Base-by-base conservation (phyloP, 805 yeast species). In the Teunomyces pallodes region DNA sequence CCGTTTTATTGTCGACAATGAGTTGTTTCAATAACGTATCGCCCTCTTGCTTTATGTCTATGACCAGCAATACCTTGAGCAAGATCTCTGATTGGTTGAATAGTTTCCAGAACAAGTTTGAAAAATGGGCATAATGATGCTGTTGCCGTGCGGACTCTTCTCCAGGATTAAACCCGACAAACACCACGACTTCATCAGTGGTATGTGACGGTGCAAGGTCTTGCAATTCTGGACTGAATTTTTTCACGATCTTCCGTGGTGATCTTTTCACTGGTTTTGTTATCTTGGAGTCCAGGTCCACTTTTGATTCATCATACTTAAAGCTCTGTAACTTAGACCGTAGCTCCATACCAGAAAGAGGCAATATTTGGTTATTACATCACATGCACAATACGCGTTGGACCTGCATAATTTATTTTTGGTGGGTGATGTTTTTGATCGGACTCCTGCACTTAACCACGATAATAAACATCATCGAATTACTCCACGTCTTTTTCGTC, bases 121-220 rank as follows among this genome's bases (percentile, higher is more conserved):
- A 74, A 14, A 67, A 79, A 58, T 87, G 91, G 0, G 92, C 92
- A 60, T 83, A 86, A 57, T 85, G 81, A 58, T 86, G 91, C 30
- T 86, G 90, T 7, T 66, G 61, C 14, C 65, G 54, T 0, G 88
- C 79, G 1, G 90, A 83, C 55, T 74, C 75, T 3, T 81, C 62
- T 2, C 91, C 87, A 0, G 94, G 94, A 56, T 86, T 86, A 67
- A 75, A 84, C 0, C 94, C 94, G 3, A 86, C 72, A 54, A 86
- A 86, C 3, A 86, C 72, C 1, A 84, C 44, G 12, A 56, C 49
- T 36, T 68, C 55, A 42, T 59, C 45, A 2, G 48, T 44, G 13
- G 53, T 42, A 17, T 72, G 45, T 10, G 72, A 66, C 4, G 76
- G 77, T 27, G 57, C 60, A 9, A 70, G 57, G 32, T 70, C 71